Base-by-base conservation (phyloP, 306 rosid species). In the Notholithocarpus densiflorus region DNA sequence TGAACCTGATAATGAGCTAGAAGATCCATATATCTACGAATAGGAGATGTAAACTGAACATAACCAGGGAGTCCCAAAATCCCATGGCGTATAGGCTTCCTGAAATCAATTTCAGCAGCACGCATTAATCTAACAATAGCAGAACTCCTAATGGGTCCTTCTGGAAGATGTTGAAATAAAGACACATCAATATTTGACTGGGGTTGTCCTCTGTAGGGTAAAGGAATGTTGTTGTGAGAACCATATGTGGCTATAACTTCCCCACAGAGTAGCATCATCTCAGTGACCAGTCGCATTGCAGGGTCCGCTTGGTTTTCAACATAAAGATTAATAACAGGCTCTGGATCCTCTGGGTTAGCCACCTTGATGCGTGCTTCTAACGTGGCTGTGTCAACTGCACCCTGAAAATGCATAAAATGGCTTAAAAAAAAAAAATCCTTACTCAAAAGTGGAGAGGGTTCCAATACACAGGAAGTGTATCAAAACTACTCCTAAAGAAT, bases 41-140 rank as follows among this genome's bases (percentile, higher is more conserved):
- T 96, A 79, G 99, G 99, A 83, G 99, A 96, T 68, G 99, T 96
- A 87, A 96, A 96, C 81, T 96, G 98, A 78, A 96, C 99, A 59
- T 93, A 91, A 76, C 97, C 97, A 74, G 98, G 93, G 81, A 96
- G 64, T 75, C 98, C 99, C 85, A 93, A 84, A 78, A 86, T 70
- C 77, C 98, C 98, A 82, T 96, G 99, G 70, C 97, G 90, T 68
- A 86, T 84, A 34, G 99, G 99, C 81, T 93, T 93, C 86, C 99
- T 88, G 90, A 91, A 93, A 90, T 96, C 98, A 69, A 93, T 88
- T 90, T 93, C 98, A 80, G 99, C 99, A 65, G 97, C 97, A 55
- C 99, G 97, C 96, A 96, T 90, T 86, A 84, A 69, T 87, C 54
- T 93, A 79, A 96, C 90, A 21, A 96, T 83, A 53, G 99, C 93